These are phyloP conservation scores for Ascochyta fabae DNA, from an alignment of 2,329 filamentous ascomycete genomes.

Conservation along the genomic window DNA sequence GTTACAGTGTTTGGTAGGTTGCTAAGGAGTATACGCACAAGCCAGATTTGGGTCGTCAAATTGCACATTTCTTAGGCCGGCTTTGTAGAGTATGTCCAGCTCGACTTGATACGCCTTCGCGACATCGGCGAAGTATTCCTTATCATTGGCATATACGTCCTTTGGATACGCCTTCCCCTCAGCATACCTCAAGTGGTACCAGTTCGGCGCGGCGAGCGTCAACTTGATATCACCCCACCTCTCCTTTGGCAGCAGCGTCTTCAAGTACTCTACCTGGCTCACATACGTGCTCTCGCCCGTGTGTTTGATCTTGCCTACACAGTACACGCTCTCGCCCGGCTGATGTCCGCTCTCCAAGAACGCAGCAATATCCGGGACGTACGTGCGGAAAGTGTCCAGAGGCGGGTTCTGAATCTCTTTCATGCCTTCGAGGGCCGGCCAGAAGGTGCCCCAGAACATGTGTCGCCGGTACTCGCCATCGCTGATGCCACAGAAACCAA, in stretches of 20 bases:
- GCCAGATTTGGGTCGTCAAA: conserved; percentile 55
- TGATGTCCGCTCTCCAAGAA: conserved; percentile 64
- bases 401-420: conserved; percentile 57
- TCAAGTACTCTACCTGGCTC: conserved; percentile 64
- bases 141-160: conserved; percentile 50
- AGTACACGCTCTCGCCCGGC: conserved; percentile 62
- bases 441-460: conserved; percentile 63
- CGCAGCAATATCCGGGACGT: conserved; percentile 65
- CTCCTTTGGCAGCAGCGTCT: conserved; percentile 62
- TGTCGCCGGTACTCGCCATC: conserved; percentile 69
- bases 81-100: conserved; percentile 53
- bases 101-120: conserved; percentile 53
- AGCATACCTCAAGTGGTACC: conserved; percentile 70
- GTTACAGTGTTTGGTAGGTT: background rate
- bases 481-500: conserved; percentile 67
- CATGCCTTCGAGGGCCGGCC: conserved; percentile 59
- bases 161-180: conserved; percentile 55
- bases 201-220: conserved; percentile 68
- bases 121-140: conserved; percentile 53
- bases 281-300: conserved; percentile 60
- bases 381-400: conserved; percentile 59
- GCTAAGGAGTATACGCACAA: conserved; percentile 28
- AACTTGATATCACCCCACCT: conserved; percentile 69
- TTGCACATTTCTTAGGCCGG: conserved; percentile 52
- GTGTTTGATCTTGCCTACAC: conserved; percentile 63